These are phyloP conservation scores for Auxenochlorella pyrenoidosa DNA, from an alignment of 139 green algal species.

Conservation along the genomic window DNA sequence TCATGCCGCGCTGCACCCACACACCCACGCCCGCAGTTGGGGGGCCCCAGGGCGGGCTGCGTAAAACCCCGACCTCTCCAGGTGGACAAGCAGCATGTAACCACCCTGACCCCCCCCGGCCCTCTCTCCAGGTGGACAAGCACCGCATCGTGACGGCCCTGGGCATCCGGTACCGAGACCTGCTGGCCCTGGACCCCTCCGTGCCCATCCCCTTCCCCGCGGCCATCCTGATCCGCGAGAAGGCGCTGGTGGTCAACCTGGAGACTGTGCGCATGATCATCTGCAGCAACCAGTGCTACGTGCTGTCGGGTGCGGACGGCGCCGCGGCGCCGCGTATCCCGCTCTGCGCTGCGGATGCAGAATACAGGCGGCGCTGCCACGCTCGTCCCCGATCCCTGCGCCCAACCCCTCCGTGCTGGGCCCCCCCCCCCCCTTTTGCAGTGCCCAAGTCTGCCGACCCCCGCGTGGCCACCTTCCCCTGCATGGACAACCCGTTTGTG, in stretches of 20 bases:
- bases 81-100: too few species aligned
- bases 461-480: slow-evolving; percentile 20
- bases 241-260: slow-evolving; percentile 49
- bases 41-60: too few species aligned
- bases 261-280: slow-evolving; percentile 39
- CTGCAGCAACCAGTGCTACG: slow-evolving; percentile 45
- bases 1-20: too few species aligned
- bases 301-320: slow-evolving; percentile 17
- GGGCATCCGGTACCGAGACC: slow-evolving; percentile 45
- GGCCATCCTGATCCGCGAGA: slow-evolving; percentile 45
- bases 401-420: not conserved
- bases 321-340: not conserved
- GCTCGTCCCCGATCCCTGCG: too few species aligned
- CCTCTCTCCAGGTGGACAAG: slow-evolving; percentile 30
- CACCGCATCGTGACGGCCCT: slow-evolving; percentile 9
- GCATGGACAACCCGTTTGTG: slow-evolving; percentile 40
- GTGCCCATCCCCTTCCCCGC: slow-evolving; percentile 36
- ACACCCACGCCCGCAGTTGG: too few species aligned
- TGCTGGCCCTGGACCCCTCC: slow-evolving; percentile 44
- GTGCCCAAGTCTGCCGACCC: slow-evolving; percentile 22
- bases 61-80: too few species aligned
- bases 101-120: not conserved
- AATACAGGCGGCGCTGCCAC: too few species aligned
- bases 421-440: not conserved
- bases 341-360: too few species aligned